A percentile compares a stretch with the other conserved stretches of the same genome.
These are phyloP conservation scores for Yamadazyma kanchanaburiensis DNA, from an alignment of 1,139 yeast genomes.

Conservation along the genomic window DNA sequence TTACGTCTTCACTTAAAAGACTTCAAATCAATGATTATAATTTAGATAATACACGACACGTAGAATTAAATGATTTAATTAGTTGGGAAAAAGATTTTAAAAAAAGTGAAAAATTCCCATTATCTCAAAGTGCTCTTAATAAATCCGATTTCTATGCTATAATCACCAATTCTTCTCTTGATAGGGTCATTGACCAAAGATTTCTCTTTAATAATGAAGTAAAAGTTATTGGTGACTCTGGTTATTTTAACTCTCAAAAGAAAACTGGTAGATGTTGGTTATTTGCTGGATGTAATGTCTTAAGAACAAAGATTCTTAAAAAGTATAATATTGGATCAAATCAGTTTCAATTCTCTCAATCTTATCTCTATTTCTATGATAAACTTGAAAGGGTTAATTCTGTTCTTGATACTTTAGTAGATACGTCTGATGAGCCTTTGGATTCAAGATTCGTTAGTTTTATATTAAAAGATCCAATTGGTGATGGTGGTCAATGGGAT, in stretches of 20 bases:
- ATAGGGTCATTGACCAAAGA: constrained; percentile 28
- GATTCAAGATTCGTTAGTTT: constrained; percentile 68
- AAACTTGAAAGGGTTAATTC: constrained; percentile 53
- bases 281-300: constrained; percentile 74
- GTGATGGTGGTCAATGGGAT: constrained; percentile 86
- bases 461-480: constrained; percentile 58
- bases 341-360: constrained; percentile 66
- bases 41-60: not conserved
- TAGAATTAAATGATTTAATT: constrained; percentile 22
- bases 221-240: constrained; percentile 64
- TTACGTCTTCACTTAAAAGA: too few species aligned
- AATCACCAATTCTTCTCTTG: constrained; percentile 26
- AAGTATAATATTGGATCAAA: constrained; percentile 60
- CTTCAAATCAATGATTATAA: too few species aligned
- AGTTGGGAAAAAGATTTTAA: constrained; percentile 51
- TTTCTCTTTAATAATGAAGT: constrained; percentile 60
- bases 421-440: constrained; percentile 59
- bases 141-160: constrained; percentile 46
- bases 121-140: constrained; percentile 59
- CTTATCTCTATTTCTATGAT: constrained; percentile 32
- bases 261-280: constrained; percentile 84
- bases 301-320: constrained; percentile 61
- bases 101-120: constrained; percentile 51
- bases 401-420: constrained; percentile 71
- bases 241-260: constrained; percentile 61